These are phyloP conservation scores for Lagenidium sp. DNA, from an alignment of 352 stramenopile species.

Conservation along the genomic window DNA sequence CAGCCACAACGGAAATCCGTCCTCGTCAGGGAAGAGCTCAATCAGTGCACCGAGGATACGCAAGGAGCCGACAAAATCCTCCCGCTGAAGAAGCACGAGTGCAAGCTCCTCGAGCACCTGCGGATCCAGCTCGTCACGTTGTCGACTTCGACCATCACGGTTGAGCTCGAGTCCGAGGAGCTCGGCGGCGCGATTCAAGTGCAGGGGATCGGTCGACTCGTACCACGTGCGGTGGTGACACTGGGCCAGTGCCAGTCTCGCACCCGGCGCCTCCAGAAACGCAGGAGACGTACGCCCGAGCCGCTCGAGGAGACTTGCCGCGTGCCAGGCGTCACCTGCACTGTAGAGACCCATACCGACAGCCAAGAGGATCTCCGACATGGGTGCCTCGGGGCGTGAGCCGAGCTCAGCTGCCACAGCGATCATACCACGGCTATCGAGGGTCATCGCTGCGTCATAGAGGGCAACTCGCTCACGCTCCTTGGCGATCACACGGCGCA, in stretches of 20 bases:
- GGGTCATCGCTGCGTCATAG: constrained; percentile 10
- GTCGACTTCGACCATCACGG: too few relatives aligned
- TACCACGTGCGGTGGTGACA: constrained; percentile 68
- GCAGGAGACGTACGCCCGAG: constrained; percentile 3
- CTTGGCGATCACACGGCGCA: constrained; percentile 29
- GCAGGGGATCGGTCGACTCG: constrained; percentile 35
- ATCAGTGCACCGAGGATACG: constrained; percentile 48
- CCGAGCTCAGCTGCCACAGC: constrained; percentile 1
- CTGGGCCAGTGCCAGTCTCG: constrained; percentile 30
- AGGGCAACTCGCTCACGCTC: constrained; percentile 23
- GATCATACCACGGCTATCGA: not conserved
- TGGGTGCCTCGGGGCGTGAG: constrained; percentile 6
- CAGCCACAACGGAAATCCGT: constrained; percentile 40
- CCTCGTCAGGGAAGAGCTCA: constrained; percentile 35
- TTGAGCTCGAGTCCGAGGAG: constrained; percentile 26
- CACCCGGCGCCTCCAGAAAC: not conserved
- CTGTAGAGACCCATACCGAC: constrained; percentile 34
- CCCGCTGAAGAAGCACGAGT: constrained; percentile 54
- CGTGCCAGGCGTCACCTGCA: constrained; percentile 46
- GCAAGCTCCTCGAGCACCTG: constrained; percentile 48
- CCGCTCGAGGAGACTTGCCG: constrained; percentile 38
- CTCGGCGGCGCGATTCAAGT: constrained; percentile 36
- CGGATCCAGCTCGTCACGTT: constrained; percentile 22
- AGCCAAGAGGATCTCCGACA: constrained; percentile 24
- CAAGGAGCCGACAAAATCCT: constrained; percentile 36